These are phyloP conservation scores for Leonotis leonurus DNA, from an alignment of 257 asterid species.

Conservation along the genomic window DNA sequence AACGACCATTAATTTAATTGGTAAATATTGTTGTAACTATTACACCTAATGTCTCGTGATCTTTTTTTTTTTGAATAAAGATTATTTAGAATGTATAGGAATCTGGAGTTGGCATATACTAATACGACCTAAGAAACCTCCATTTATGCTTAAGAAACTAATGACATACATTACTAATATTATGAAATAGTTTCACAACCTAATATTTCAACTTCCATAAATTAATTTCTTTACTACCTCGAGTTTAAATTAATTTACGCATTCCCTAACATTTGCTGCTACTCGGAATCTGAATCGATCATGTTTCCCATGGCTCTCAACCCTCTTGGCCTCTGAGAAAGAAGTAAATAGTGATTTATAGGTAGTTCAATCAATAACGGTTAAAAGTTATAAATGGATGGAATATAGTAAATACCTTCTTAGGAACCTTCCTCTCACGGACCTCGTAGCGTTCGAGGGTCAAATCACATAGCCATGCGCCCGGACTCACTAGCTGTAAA, in stretches of 20 bases:
- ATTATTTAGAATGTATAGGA: neutral
- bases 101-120: neutral
- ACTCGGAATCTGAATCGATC: constrained; percentile 55
- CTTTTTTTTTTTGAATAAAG: neutral
- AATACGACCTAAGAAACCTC: too few relatives aligned
- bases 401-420: constrained; percentile 26
- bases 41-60: too few relatives aligned
- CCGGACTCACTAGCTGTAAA: constrained; percentile 52
- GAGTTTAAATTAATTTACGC: neutral
- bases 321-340: constrained; percentile 56
- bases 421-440: constrained; percentile 55
- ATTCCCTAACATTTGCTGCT: neutral
- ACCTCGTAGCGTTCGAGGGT: constrained; percentile 66
- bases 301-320: constrained; percentile 54
- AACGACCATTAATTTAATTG: too few relatives aligned
- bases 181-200: neutral
- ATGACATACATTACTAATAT: neutral
- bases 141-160: neutral
- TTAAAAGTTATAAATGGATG: neutral
- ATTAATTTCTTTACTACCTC: neutral
- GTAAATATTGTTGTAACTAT: too few relatives aligned
- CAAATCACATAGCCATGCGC: constrained; percentile 55
- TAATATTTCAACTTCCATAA: neutral
- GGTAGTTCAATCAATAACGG: neutral
- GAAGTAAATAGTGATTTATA: too few relatives aligned